A percentile compares a stretch with the other conserved stretches of the same genome.
Evolutionary conservation across 345 rosid genomes (phyloP).

Genomic region (Citrus glauca): DNA sequence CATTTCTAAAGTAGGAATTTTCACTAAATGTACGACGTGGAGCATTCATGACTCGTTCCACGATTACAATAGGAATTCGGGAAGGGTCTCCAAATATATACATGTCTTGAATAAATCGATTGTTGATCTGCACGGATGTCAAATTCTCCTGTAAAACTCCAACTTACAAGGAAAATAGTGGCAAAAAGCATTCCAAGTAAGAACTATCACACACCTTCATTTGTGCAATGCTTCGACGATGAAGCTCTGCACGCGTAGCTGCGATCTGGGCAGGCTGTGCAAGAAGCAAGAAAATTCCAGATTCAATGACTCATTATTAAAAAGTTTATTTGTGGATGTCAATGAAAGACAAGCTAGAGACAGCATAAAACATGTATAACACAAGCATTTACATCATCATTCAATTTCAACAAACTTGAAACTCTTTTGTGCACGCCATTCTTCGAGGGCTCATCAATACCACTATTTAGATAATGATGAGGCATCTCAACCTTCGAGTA

Average conservation of each 20-base stretch:
- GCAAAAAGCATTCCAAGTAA: not conserved
- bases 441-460: constrained; percentile 57
- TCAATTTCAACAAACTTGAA: constrained; percentile 59
- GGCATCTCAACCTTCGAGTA: constrained; percentile 97
- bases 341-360: constrained; percentile 18
- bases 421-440: constrained; percentile 53
- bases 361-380: constrained; percentile 1
- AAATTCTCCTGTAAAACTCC: constrained; percentile 10
- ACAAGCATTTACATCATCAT: constrained; percentile 59
- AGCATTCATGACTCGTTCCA: constrained; percentile 83
- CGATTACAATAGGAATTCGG: constrained; percentile 70
- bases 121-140: constrained; percentile 68
- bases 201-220: constrained; percentile 66
- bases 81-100: constrained; percentile 81
- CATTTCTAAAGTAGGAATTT: constrained; percentile 63
- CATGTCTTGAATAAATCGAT: constrained; percentile 86
- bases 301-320: constrained; percentile 14
- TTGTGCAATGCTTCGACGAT: constrained; percentile 90
- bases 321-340: not conserved
- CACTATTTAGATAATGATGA: constrained; percentile 75
- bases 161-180: constrained; percentile 6
- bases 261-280: constrained; percentile 78
- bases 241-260: constrained; percentile 89
- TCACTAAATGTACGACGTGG: constrained; percentile 80
- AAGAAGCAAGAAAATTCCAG: constrained; percentile 17